Base-by-base conservation (phyloP, 805 yeast species). In the Suhomyces pyralidae region DNA sequence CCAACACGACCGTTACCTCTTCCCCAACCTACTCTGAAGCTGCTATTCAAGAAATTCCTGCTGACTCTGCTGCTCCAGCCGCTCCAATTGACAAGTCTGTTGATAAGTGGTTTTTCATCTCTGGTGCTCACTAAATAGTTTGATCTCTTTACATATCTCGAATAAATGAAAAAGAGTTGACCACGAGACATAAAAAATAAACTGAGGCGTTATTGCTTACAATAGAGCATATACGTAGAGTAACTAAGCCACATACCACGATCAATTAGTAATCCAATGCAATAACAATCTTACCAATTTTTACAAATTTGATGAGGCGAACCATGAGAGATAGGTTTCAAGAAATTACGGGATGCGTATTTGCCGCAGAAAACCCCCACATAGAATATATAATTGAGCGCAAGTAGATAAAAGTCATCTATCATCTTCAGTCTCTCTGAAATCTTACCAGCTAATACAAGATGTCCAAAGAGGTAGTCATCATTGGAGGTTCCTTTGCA, bases 91-190 rank as follows among this genome's bases (percentile, higher is more conserved):
- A 93, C 81, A 84, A 88, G 77, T 90, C 97, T 52, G 79, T 93
- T 70, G 98, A 93, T 83, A 93, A 93, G 80, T 93, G 99, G 99
- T 93, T 94, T 83, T 93, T 84, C 85, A 93, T 93, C 69, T 90
- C 93, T 55, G 94, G 93, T 77, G 85, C 88, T 58, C 79, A 75
- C 62, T 75, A 72, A 64, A 43, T 53, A 44, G 19, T 28, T 25
- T 20, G 25, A 17, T 42, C 26, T 42, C 45, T 42, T 38, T 38
- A 38, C 42, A 38, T 38, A 38, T n/a, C 22, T 38, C 22, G 14
- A 19, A 7, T 19, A 38, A 38, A 38, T 38, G 42, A 32, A 32
- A 5, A n/a, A 7, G 17, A 14, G 17, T n/a, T n/a, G 17, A 32
- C 17, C 17, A 32, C 36, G 17, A 32, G 36, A 32, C 17, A 17